Percentiles rank a stretch among this genome's conserved stretches.
These are phyloP conservation scores for Rauvolfia tetraphylla DNA, from an alignment of 257 asterid species.

Conservation along the genomic window DNA sequence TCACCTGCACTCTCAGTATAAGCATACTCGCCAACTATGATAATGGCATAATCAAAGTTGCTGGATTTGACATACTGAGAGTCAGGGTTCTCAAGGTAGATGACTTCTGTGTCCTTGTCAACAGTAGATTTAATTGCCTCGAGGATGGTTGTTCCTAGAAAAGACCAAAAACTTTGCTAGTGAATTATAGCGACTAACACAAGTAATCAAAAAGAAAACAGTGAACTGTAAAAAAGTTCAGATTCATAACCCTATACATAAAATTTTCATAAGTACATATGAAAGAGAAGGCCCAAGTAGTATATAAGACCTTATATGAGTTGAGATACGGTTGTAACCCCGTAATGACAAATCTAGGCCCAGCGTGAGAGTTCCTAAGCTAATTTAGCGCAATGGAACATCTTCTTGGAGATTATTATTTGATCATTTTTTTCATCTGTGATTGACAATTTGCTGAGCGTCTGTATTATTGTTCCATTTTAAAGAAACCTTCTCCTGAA, in stretches of 20 bases:
- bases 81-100: constrained; percentile 61
- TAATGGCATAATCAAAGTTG: constrained; percentile 62
- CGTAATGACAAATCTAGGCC: background rate
- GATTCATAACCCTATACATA: background rate
- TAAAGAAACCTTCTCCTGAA: background rate
- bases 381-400: background rate
- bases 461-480: background rate
- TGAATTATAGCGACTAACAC: background rate
- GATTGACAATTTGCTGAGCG: background rate
- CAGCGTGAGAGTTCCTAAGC: background rate
- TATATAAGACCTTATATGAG: background rate
- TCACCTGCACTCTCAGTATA: constrained; percentile 79
- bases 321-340: background rate
- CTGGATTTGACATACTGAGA: constrained; percentile 45
- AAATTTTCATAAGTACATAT: background rate
- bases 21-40: constrained; percentile 75
- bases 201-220: background rate
- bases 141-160: constrained; percentile 76
- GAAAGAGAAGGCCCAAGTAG: background rate
- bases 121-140: constrained; percentile 61
- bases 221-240: background rate
- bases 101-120: constrained; percentile 52
- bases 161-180: constrained; percentile 14
- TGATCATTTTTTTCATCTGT: background rate
- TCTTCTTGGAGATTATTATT: background rate